Conservation (phyloP, 371 early-diverging fungal genomes). For the Dinochytrium kinnereticum region DNA sequence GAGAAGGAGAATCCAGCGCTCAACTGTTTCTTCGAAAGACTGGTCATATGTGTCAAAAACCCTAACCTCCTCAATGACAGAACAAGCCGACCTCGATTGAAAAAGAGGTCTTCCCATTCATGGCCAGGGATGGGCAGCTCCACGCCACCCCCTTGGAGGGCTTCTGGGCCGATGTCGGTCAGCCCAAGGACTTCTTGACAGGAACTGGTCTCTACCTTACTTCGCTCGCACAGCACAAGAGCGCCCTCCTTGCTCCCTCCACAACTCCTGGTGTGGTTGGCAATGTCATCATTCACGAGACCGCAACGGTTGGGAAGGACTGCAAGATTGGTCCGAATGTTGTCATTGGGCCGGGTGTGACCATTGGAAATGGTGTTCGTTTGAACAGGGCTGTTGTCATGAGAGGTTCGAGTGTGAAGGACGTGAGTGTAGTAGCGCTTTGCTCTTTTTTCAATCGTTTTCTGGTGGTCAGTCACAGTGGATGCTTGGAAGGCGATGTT, state of each 20-base stretch:
- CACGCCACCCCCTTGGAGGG: constrained; percentile 94
- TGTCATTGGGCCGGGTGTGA: constrained; percentile 89
- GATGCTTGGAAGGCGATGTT: no score
- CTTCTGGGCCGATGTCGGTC: constrained; percentile 99
- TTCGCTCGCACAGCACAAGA: constrained; percentile 71
- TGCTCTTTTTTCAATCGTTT: no score
- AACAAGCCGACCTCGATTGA: constrained; percentile 96
- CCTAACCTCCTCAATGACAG: no score
- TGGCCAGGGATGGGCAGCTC: constrained; percentile 87
- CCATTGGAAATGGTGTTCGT: constrained; percentile 95
- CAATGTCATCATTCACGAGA: constrained; percentile 88
- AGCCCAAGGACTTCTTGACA: constrained; percentile 97
- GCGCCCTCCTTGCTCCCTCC: constrained; percentile 55
- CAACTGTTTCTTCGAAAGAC: no score
- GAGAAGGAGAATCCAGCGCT: no score
- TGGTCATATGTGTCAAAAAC: no score
- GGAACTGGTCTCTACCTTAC: constrained; percentile 94
- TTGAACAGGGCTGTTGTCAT: constrained; percentile 91
- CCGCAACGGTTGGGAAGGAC: constrained; percentile 88
- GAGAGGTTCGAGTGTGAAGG: constrained; percentile 83
- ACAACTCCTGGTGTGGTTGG: constrained; percentile 64
- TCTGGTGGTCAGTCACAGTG: no score
- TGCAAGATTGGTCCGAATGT: constrained; percentile 98
- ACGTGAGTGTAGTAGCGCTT: no score
- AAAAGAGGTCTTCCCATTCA: constrained; percentile 96